Base-by-base conservation (phyloP, 768 basidiomycete genomes). In the Sporobolomyces phaffii region DNA sequence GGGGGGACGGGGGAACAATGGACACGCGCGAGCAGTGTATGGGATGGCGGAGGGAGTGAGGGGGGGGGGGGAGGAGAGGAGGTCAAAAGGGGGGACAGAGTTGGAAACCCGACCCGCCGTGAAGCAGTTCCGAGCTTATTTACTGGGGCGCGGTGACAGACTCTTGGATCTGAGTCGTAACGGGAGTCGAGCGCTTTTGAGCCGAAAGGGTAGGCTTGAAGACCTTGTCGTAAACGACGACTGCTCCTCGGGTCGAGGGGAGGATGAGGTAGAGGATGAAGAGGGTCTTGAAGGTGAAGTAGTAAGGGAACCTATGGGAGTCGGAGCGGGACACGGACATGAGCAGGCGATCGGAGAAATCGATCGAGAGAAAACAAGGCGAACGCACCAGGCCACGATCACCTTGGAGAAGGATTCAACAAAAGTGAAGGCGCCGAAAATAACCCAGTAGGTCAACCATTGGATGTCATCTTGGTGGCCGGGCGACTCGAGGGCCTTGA, bases 361-460 rank as follows among this genome's bases (percentile, higher is more conserved):
- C n/a, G n/a, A n/a, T n/a, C 13, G 38, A 20, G 38, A 52, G n/a
- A 20, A 13, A 29, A 18, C n/a, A 43, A 22, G 7, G 24, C 26
- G 34, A 34, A 69, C 77, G 74, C 43, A 75, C 76, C 92, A 98
- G 82, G 93, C 91, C 72, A 97, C 86, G 66, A 96, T 84, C 67
- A 88, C 65, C 57, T 88, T 84, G 70, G 90, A 81, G 73, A 94
- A 83, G 75, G 84, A 87, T 81, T 97, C 94, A 66, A 89, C 75
- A 80, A 96, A 90, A 81, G 88, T 94, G 84, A 96, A 87, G 79
- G 65, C 86, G 60, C 91, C 91, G 73, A 96, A 93, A 60, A 94
- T 84, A 76, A 90, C 83, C 94, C 94, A 98, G 82, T 98, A 98
- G 3, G 93, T 94, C 76, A 97, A 83, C 92, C 92, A 97, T 80